Percentiles rank a stretch among this genome's conserved stretches.
Evolutionary conservation across 345 rosid genomes (phyloP).

Genomic region (Heritiera littoralis): DNA sequence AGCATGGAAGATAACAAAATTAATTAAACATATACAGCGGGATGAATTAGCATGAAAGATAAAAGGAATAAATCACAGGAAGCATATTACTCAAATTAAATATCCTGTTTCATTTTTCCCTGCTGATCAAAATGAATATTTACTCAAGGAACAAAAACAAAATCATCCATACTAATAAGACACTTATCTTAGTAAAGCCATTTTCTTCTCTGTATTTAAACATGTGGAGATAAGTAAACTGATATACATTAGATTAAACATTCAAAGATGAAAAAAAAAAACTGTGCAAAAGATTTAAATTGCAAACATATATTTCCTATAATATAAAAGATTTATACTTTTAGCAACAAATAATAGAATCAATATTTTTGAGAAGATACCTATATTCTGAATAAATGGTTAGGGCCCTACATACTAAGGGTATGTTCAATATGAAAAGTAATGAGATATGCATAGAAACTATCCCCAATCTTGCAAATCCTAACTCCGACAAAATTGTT

Average conservation of each 20-base stretch:
- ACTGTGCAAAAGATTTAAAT: neutral
- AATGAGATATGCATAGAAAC: neutral
- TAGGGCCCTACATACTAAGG: neutral
- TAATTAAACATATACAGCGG: neutral
- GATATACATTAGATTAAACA: neutral
- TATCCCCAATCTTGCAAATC: neutral
- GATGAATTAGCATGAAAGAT: neutral
- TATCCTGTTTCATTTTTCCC: neutral
- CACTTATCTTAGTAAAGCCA: neutral
- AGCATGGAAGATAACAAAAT: neutral
- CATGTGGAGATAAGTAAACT: neutral
- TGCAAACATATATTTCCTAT: neutral
- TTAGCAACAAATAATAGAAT: neutral
- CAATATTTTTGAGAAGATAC: neutral
- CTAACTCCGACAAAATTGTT: neutral
- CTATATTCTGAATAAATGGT: neutral
- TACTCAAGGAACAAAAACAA: neutral
- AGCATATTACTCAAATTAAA: neutral
- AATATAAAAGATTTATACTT: neutral
- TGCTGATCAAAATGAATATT: neutral
- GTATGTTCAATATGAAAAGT: neutral
- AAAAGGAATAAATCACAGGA: neutral
- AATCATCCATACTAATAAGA: neutral
- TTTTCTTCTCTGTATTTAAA: neutral
- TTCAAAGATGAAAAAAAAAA: neutral